Percentiles rank a stretch among this genome's conserved stretches.
These are phyloP conservation scores for Exsudoporus frostii DNA, from an alignment of 768 basidiomycete species.

Conservation along the genomic window DNA sequence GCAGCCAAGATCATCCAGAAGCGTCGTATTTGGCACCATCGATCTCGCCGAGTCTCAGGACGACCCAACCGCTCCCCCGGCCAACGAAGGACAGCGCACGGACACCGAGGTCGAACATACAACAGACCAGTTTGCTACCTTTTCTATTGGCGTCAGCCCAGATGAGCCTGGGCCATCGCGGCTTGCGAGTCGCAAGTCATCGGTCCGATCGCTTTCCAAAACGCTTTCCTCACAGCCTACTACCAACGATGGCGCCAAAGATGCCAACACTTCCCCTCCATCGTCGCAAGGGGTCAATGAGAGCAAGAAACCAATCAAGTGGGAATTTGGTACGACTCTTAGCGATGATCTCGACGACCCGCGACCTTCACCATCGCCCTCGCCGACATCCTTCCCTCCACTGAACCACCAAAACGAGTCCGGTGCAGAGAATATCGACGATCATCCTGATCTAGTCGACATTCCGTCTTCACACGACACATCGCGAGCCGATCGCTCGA, in stretches of 20 bases:
- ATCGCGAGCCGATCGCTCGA: not conserved
- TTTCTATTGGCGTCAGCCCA: constrained; percentile 46
- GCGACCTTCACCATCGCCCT: not conserved
- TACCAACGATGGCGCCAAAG: not conserved
- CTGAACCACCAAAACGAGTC: not conserved
- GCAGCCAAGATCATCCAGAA: constrained; percentile 14
- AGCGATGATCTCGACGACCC: constrained; percentile 7
- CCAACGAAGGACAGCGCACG: constrained; percentile 8
- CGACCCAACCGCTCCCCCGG: not conserved
- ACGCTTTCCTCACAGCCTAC: not conserved
- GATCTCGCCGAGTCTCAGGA: constrained; percentile 25
- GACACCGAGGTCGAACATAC: constrained; percentile 14
- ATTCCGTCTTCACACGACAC: not conserved
- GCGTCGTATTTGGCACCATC: constrained; percentile 55
- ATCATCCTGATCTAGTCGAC: not conserved
- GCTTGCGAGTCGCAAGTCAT: constrained; percentile 26
- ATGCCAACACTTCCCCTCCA: not conserved
- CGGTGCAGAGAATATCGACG: not conserved
- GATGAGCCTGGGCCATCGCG: constrained; percentile 32
- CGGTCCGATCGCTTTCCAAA: constrained; percentile 17
- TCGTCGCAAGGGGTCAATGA: constrained; percentile 10
- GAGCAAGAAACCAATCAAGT: constrained; percentile 34
- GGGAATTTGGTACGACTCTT: constrained; percentile 56
- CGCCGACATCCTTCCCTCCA: not conserved
- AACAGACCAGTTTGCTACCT: constrained; percentile 33